These are phyloP conservation scores for Paramyrothecium sp. DNA, from an alignment of 2,329 filamentous ascomycete genomes.

Conservation along the genomic window DNA sequence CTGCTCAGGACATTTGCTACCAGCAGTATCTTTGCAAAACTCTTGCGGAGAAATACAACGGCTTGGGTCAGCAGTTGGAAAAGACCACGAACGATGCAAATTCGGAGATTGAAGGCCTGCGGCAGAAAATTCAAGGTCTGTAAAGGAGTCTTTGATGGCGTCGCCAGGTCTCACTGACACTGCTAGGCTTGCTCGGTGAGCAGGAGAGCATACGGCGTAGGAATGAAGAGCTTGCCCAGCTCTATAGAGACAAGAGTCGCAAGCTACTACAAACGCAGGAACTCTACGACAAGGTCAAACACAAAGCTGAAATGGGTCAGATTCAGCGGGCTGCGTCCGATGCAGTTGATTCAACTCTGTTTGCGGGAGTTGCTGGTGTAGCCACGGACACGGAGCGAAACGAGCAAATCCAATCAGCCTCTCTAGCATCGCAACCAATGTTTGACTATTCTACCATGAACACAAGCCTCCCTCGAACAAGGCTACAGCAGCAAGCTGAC, in stretches of 20 bases:
- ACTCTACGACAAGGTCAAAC: conserved; percentile 60
- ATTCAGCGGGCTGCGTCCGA: conserved; percentile 54
- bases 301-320: conserved; percentile 51
- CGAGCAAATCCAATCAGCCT: neutral
- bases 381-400: neutral
- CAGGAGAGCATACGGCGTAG: conserved; percentile 65
- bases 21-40: conserved; percentile 73
- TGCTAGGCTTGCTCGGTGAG: conserved; percentile 54
- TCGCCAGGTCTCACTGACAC: conserved; percentile 10
- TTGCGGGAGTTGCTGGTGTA: conserved; percentile 6
- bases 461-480: conserved; percentile 9
- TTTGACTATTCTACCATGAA: conserved; percentile 14
- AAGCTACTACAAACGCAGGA: conserved; percentile 69
- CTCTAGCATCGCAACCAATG: neutral
- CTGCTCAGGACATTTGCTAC: conserved; percentile 77
- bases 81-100: conserved; percentile 75
- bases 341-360: conserved; percentile 27
- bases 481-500: conserved; percentile 7
- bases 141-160: too few relatives aligned
- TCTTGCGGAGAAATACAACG: conserved; percentile 69
- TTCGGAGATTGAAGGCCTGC: conserved; percentile 64
- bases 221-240: conserved; percentile 67
- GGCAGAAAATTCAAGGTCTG: conserved; percentile 63
- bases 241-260: conserved; percentile 68
- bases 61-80: conserved; percentile 65